Conservation (phyloP, 1,284 basidiomycete genomes). For the Apiotrichum domesticum region DNA sequence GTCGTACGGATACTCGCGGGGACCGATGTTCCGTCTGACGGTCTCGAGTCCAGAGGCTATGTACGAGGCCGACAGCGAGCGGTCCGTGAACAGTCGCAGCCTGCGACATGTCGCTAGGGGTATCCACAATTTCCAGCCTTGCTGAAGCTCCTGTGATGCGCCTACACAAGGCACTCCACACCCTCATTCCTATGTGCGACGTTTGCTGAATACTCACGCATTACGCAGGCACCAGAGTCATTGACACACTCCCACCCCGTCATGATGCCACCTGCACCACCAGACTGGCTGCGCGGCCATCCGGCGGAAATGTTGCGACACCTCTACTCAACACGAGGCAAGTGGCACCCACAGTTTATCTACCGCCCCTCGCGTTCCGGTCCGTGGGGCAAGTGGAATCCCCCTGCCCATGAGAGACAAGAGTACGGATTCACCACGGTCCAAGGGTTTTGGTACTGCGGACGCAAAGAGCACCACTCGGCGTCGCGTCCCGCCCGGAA, state of each 20-base stretch:
- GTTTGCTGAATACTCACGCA: neutral
- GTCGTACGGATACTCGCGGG: no score
- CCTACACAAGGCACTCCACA: neutral
- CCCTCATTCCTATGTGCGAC: neutral
- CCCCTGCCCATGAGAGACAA: no score
- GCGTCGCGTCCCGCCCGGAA: slow-evolving; percentile 11
- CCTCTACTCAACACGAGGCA: slow-evolving; percentile 24
- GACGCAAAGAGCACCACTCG: slow-evolving; percentile 22
- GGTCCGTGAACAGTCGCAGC: no score
- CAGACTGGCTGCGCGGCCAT: slow-evolving; percentile 30
- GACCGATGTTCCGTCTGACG: no score
- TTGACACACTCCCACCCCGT: slow-evolving; percentile 35
- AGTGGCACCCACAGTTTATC: slow-evolving; percentile 32
- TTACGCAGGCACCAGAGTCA: slow-evolving; percentile 21
- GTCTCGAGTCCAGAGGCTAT: no score
- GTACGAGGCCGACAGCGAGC: no score
- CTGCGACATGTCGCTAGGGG: no score
- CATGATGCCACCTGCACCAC: slow-evolving; percentile 29
- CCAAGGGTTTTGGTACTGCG: slow-evolving; percentile 39
- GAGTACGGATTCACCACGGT: slow-evolving; percentile 31
- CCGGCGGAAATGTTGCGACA: slow-evolving; percentile 21
- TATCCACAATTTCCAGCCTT: no score
- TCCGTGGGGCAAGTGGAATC: slow-evolving; percentile 26
- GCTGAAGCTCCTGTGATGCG: no score
- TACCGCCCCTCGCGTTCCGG: slow-evolving; percentile 16